Conservation (phyloP, 2,329 filamentous ascomycete species). For the Phaeosphaeria sp. region DNA sequence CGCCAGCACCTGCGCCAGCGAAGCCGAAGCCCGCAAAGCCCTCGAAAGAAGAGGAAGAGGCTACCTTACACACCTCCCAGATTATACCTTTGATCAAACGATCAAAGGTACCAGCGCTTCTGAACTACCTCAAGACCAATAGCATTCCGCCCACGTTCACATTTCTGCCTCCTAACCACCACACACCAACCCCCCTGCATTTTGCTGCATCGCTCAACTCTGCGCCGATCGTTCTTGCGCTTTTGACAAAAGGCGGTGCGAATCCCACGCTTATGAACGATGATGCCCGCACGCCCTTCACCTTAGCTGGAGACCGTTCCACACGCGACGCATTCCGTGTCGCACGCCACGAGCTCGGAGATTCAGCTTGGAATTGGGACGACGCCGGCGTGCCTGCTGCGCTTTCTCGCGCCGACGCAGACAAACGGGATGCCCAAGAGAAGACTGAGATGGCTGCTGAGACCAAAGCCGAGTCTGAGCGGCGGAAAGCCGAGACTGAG, state of each 20-base stretch:
- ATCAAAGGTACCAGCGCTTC: slow-evolving; percentile 84
- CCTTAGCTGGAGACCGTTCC: slow-evolving; percentile 81
- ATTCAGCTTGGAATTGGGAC: slow-evolving; percentile 80
- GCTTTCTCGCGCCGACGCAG: slow-evolving; percentile 74
- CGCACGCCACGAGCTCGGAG: slow-evolving; percentile 81
- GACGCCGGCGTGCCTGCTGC: slow-evolving; percentile 73
- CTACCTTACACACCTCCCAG: slow-evolving; percentile 84
- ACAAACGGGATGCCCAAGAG: slow-evolving; percentile 73
- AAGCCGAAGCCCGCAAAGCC: slow-evolving; percentile 63
- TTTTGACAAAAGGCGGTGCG: slow-evolving; percentile 76
- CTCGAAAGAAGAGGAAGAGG: slow-evolving; percentile 85
- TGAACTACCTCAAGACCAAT: slow-evolving; percentile 84
- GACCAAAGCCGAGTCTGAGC: slow-evolving; percentile 65
- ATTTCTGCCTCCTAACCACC: slow-evolving; percentile 76
- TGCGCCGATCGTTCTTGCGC: slow-evolving; percentile 75
- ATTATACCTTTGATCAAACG: slow-evolving; percentile 86
- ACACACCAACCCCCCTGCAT: slow-evolving; percentile 84
- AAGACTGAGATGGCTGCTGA: slow-evolving; percentile 71
- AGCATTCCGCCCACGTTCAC: slow-evolving; percentile 72
- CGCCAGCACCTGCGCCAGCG: slow-evolving; percentile 42
- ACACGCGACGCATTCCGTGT: slow-evolving; percentile 93
- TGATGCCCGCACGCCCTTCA: slow-evolving; percentile 86
- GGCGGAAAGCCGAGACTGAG: slow-evolving; percentile 77
- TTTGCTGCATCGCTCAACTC: slow-evolving; percentile 83
- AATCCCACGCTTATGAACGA: slow-evolving; percentile 69